Conservation (phyloP, 768 basidiomycete genomes). For the Hygrocybe coccinea region DNA sequence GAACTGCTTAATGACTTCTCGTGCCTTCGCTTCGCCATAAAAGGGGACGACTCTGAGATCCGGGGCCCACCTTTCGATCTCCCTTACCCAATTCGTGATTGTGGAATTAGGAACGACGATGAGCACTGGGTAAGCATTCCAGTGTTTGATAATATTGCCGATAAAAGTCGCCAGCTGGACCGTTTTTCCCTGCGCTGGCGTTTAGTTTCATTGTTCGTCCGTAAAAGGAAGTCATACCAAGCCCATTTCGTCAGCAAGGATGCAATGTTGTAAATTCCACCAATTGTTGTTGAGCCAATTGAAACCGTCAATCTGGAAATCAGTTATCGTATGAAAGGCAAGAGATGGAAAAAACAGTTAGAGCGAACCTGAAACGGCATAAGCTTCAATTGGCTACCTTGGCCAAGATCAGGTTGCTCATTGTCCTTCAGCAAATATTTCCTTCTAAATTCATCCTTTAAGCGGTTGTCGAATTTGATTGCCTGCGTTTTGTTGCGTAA, state of each 20-base stretch:
- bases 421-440: conserved; percentile 44
- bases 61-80: conserved; percentile 86
- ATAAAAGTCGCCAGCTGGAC: conserved; percentile 87
- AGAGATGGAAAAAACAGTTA: conserved; percentile 23
- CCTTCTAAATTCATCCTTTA: conserved; percentile 49
- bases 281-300: conserved; percentile 86
- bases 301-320: conserved; percentile 62
- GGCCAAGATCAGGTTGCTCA: conserved; percentile 62
- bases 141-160: conserved; percentile 53
- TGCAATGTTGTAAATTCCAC: conserved; percentile 81
- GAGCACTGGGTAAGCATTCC: conserved; percentile 69
- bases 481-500: conserved; percentile 41
- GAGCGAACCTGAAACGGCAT: conserved; percentile 74
- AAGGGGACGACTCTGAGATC: conserved; percentile 75
- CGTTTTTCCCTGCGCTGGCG: conserved; percentile 66
- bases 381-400: conserved; percentile 55
- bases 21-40: conserved; percentile 73
- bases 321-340: not conserved
- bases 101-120: conserved; percentile 97
- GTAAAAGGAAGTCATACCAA: conserved; percentile 43
- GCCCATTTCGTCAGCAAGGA: conserved; percentile 98
- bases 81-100: conserved; percentile 91
- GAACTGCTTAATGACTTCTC: conserved; percentile 74
- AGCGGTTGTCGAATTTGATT: conserved; percentile 47
- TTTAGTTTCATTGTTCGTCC: not conserved